Percentiles rank a stretch among this genome's conserved stretches.
Evolutionary conservation across 2,329 filamentous ascomycete species (phyloP).

Genomic region (Sclerotinia subarctica): DNA sequence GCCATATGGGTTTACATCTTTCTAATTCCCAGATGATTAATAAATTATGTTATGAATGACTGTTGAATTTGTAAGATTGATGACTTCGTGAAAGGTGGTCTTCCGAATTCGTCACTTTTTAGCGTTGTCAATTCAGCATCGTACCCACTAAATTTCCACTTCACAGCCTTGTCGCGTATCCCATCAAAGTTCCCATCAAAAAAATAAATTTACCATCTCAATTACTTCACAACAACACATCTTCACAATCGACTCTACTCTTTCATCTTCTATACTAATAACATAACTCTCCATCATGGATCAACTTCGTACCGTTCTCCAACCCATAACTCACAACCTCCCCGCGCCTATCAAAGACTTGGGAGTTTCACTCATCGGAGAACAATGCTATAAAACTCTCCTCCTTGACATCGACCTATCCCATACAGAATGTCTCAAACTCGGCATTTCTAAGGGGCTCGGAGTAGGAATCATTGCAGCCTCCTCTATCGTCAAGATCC

Average conservation of each 20-base stretch:
- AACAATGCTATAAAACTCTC: conserved; percentile 79
- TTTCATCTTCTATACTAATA: not conserved
- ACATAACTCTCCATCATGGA: conserved; percentile 49
- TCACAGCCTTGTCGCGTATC: conserved; percentile 1
- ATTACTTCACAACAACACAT: not conserved
- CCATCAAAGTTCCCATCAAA: conserved; percentile 8
- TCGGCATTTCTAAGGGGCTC: conserved; percentile 87
- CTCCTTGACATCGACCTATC: conserved; percentile 80
- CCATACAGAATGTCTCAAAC: conserved; percentile 76
- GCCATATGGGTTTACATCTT: too few species aligned
- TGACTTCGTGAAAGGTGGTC: conserved; percentile 4
- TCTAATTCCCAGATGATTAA: too few species aligned
- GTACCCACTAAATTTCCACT: conserved; percentile 13
- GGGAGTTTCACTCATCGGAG: conserved; percentile 76
- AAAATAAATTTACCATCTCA: not conserved
- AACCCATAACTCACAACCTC: conserved; percentile 68
- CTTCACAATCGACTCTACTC: not conserved
- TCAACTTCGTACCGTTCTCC: conserved; percentile 56
- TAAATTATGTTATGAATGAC: not conserved
- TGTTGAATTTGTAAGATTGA: conserved; percentile 4
- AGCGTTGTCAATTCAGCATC: not conserved
- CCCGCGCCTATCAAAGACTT: conserved; percentile 72
- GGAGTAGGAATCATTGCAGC: conserved; percentile 91
- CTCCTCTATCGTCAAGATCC: conserved; percentile 90
- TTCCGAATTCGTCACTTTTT: not conserved